Conservation (phyloP, 1,139 yeast species). For the Protomyces inundatus region DNA sequence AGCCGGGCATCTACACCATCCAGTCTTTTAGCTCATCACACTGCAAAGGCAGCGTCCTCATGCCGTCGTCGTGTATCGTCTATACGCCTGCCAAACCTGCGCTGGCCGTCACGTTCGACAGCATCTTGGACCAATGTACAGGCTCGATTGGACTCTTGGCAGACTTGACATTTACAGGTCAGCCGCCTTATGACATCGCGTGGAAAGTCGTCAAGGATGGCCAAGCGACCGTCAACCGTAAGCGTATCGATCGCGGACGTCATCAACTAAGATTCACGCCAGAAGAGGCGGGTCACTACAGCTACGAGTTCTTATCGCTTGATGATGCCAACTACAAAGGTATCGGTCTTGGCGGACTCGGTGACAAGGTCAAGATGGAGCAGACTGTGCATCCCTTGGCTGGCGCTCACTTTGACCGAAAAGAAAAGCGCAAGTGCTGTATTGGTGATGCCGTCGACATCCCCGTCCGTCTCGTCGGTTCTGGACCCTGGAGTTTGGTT, state of each 20-base stretch:
- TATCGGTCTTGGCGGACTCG: conserved; percentile 34
- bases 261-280: conserved; percentile 68
- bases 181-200: conserved; percentile 73
- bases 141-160: conserved; percentile 86
- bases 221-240: conserved; percentile 33
- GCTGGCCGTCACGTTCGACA: conserved; percentile 43
- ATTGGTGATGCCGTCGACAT: conserved; percentile 47
- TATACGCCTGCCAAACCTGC: conserved; percentile 49
- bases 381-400: conserved; percentile 42
- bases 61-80: conserved; percentile 46
- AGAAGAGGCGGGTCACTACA: conserved; percentile 70
- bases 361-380: conserved; percentile 35
- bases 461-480: conserved; percentile 63
- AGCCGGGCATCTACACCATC: conserved; percentile 54
- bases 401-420: conserved; percentile 39
- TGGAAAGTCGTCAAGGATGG: conserved; percentile 47
- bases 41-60: conserved; percentile 60
- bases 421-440: conserved; percentile 41
- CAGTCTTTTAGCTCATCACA: conserved; percentile 50
- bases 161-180: conserved; percentile 60
- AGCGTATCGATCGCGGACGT: conserved; percentile 39
- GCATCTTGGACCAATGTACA: conserved; percentile 76
- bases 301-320: conserved; percentile 55
- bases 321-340: conserved; percentile 40
- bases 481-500: conserved; percentile 65